phyloP scores from a whole-genome alignment of 176 grass and related monocot genomes.

The sorghum (Sorghum bicolor) region Sorghum_bicolor_NCBIv3 NC_012873.2:64585501-64586000 shows the following conservation, averaged over 20 bases:
- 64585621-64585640: neutral
- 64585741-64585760: neutral
- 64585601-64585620: constrained; percentile 12
- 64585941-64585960: too few species aligned
- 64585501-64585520: neutral
- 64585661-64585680: neutral
- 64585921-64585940: too few species aligned
- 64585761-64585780: too few species aligned
- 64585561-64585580: neutral
- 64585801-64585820: too few species aligned
- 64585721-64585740: neutral
- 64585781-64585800: too few species aligned
- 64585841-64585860: too few species aligned
- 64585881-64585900: too few species aligned
- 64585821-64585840: too few species aligned
- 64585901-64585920: too few species aligned
- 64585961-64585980: too few species aligned
- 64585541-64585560: neutral
- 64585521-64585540: neutral
- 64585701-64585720: neutral
- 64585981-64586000: too few species aligned
- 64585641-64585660: neutral
- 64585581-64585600: neutral
- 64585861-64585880: too few species aligned
- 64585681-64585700: neutral